Evolutionary conservation across 768 basidiomycete genomes (phyloP), one percentile per base, ranked within the genome.

Genomic region (Mycena maculata): DNA sequence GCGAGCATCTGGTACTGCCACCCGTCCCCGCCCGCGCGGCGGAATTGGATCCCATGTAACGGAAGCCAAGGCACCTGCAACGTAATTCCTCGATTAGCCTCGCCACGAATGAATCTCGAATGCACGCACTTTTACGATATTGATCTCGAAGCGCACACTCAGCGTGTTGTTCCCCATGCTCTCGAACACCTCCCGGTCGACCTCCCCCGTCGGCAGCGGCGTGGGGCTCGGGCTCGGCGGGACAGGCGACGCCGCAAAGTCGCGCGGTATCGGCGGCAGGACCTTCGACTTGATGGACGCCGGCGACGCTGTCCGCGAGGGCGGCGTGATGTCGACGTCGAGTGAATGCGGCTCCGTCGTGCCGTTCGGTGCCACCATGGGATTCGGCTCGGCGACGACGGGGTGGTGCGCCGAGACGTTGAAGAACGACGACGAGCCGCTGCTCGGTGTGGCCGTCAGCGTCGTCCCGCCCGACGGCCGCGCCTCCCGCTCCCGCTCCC

Each of bases 1-100:
- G 94, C 96, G 42, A 99, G 86, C 93, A 95, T 95, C 76, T 96
- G 95, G 78, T 99, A 98, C 79, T 98, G 95, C 96, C 96, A 98
- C 0, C 92, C 93, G 71, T 97, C 94, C 1, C 96, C 96, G 28
- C 92, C 88, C 1, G 90, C 87, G 67, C 97, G 86, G 52, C 97
- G 89, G 82, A 98, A 99, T 75, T 99, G 97, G 48, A 99, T 92
- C 3, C 97, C 96, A 78, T 98, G 93, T 22, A 99, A 80, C 3
- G 95, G 95, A 53, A 98, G 81, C 90, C 91, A 94, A 48, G 95
- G 95, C 3, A 98, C 94, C 96, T 96, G 73, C 0, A 22, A 20
- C 44, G 60, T 39, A 61, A 59, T 52, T 23, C 27, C 39, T 61
- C 53, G 65, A 66, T 47, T 33, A 67, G 59, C 27, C 6, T 33